A percentile compares a stretch with the other conserved stretches of the same genome.
Conservation (phyloP, 1,139 yeast genomes). For the Meyerozyma sp. region DNA sequence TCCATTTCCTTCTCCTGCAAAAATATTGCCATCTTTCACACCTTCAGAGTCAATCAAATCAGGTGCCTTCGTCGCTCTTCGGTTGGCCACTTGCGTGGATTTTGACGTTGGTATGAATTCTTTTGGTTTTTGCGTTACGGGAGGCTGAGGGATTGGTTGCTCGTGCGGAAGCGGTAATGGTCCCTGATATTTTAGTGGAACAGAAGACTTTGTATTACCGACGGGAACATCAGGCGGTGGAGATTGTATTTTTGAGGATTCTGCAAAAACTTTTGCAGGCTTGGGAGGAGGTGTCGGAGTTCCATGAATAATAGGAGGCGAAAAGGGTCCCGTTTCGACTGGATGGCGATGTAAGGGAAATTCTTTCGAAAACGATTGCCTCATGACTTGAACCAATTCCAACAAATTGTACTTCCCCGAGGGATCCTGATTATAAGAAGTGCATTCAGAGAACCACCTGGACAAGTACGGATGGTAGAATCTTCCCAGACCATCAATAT, state of each 20-base stretch:
- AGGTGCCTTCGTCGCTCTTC: neutral
- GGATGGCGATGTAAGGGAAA: conserved; percentile 15
- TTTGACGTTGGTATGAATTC: too few species aligned
- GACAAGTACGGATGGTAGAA: conserved; percentile 67
- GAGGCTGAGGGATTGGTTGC: neutral
- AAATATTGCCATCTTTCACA: neutral
- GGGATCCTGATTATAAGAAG: conserved; percentile 5
- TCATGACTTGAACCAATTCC: conserved; percentile 30
- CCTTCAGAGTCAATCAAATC: conserved; percentile 15
- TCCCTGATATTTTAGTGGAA: conserved; percentile 27
- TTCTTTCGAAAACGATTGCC: conserved; percentile 37
- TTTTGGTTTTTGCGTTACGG: neutral
- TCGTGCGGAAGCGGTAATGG: conserved; percentile 31
- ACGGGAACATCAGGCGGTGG: conserved; percentile 8
- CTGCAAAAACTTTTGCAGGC: conserved; percentile 16
- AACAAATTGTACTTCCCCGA: conserved; percentile 27
- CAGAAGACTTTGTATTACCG: neutral
- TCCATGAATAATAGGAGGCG: conserved; percentile 1
- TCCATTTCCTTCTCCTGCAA: neutral
- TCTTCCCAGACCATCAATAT: conserved; percentile 69
- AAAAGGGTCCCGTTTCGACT: neutral
- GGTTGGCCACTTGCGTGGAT: neutral
- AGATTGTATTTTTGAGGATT: conserved; percentile 3
- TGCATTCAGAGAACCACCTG: conserved; percentile 44
- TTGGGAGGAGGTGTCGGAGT: conserved; percentile 13